A percentile compares a stretch with the other conserved stretches of the same genome.
phyloP scores from a whole-genome alignment of 139 green algal genomes.

The Dunaliella primolecta region DNA sequence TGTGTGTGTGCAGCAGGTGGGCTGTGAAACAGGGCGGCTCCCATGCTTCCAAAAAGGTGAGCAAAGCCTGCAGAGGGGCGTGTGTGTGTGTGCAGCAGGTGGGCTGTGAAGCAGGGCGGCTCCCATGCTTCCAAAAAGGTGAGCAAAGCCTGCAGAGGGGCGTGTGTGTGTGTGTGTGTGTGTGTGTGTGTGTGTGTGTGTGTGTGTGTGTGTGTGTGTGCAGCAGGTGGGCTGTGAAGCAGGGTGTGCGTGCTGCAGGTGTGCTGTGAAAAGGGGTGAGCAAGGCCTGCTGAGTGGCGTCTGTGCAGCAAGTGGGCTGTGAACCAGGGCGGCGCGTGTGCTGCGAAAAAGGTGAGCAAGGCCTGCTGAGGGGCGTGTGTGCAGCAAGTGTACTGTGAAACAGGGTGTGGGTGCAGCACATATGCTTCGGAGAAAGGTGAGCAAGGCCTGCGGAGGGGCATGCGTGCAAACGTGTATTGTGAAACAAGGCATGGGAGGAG shows the following conservation, averaged over 20 bases:
- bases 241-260: conserved; percentile 80
- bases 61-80: conserved; percentile 25
- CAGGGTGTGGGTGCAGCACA: too few species aligned
- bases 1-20: neutral
- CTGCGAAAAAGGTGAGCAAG: conserved; percentile 79
- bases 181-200: too few species aligned
- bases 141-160: conserved; percentile 45
- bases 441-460: too few species aligned
- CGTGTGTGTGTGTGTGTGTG: neutral
- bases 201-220: too few species aligned
- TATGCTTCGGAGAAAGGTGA: too few species aligned
- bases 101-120: too few species aligned
- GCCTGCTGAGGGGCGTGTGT: neutral
- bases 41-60: conserved; percentile 85
- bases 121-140: conserved; percentile 82
- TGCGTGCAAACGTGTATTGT: too few species aligned
- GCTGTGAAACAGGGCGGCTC: too few species aligned
- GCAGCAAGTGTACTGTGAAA: too few species aligned
- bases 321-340: conserved; percentile 72
- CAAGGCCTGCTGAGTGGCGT: conserved; percentile 23
- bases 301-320: too few species aligned
- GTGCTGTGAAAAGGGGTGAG: conserved; percentile 80
- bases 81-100: neutral
- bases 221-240: too few species aligned
- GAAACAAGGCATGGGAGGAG: too few species aligned